phyloP scores from a whole-genome alignment of 805 yeast species.

The Maudiozyma barnettii region DNA sequence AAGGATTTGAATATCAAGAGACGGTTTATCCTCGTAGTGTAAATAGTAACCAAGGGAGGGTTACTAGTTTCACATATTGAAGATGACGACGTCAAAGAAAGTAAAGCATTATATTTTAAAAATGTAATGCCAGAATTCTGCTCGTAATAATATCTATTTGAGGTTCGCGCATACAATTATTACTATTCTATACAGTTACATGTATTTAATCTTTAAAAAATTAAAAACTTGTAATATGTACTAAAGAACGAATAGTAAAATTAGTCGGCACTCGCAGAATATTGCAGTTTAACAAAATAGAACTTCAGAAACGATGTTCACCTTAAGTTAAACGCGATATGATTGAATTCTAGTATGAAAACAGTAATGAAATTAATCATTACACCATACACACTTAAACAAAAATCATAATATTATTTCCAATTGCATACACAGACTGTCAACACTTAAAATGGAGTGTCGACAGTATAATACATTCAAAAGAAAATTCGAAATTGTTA shows the following conservation, averaged over 20 bases:
- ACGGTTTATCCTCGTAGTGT: not conserved
- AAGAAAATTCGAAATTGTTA: not conserved
- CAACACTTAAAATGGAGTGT: too few species aligned
- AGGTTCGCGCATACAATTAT: constrained; percentile 3
- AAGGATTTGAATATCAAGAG: not conserved
- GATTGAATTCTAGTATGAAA: too few species aligned
- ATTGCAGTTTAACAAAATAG: not conserved
- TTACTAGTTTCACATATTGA: not conserved
- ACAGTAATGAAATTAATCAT: too few species aligned
- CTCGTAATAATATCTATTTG: constrained; percentile 3
- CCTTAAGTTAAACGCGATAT: too few species aligned
- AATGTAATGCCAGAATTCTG: constrained; percentile 6
- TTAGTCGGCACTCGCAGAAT: constrained; percentile 8
- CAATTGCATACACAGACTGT: not conserved
- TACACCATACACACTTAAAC: too few species aligned
- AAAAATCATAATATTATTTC: not conserved
- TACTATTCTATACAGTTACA: not conserved
- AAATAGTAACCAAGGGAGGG: not conserved
- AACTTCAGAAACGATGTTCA: too few species aligned
- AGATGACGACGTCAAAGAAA: too few species aligned
- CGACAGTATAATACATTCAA: not conserved
- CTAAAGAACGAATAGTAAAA: not conserved
- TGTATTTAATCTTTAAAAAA: too few species aligned
- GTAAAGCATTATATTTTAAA: too few species aligned
- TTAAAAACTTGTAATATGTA: not conserved